Conservation (phyloP, 208 protist genomes). For the Wallacemonas rigidus region DNA sequence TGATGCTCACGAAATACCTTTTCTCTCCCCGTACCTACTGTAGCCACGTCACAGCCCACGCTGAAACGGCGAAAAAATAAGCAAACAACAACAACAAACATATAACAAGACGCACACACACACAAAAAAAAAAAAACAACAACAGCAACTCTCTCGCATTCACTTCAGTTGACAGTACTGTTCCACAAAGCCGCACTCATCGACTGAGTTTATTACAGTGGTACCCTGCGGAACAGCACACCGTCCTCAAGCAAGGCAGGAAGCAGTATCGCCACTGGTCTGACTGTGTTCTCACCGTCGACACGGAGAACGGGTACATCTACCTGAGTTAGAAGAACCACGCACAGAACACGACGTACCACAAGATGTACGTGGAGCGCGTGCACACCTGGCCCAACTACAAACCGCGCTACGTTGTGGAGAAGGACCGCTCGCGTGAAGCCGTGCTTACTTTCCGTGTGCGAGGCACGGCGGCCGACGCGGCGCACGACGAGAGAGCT, state of each 20-base stretch:
- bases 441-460: constrained; percentile 23
- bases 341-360: constrained; percentile 3
- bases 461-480: constrained; percentile 14
- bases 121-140: not conserved
- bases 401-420: constrained; percentile 20
- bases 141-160: no score
- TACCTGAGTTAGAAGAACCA: constrained; percentile 17
- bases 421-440: constrained; percentile 14
- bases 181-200: not conserved
- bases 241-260: constrained; percentile 17
- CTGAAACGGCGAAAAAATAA: not conserved
- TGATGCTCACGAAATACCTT: no score
- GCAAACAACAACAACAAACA: not conserved
- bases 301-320: constrained; percentile 8
- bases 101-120: not conserved
- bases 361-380: constrained; percentile 18
- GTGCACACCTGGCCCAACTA: constrained; percentile 30
- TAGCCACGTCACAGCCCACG: no score
- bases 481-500: not conserved
- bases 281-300: constrained; percentile 17
- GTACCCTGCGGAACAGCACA: constrained; percentile 14
- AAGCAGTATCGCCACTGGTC: constrained; percentile 23
- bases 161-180: no score
- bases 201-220: no score
- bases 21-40: no score